These are phyloP conservation scores for Penicillium waksmanii DNA, from an alignment of 495 filamentous ascomycete species.

Conservation along the genomic window DNA sequence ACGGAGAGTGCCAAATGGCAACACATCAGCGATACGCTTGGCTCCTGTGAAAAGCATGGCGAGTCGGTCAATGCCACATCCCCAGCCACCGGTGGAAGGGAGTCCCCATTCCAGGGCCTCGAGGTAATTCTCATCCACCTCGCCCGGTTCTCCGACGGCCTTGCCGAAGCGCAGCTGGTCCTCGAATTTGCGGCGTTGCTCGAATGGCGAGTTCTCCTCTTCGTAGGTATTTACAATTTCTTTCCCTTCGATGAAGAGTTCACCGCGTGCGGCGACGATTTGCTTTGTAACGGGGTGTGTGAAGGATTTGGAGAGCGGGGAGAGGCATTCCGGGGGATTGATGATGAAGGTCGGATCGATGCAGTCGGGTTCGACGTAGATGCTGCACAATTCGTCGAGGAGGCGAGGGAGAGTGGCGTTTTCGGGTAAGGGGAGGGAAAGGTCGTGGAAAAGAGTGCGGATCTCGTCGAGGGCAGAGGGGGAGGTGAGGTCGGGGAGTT, in stretches of 20 bases:
- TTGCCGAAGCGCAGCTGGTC: slow-evolving; percentile 55
- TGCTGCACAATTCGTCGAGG: slow-evolving; percentile 77
- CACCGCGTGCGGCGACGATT: slow-evolving; percentile 74
- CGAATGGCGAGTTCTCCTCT: slow-evolving; percentile 92
- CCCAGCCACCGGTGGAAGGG: slow-evolving; percentile 95
- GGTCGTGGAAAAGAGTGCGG: slow-evolving; percentile 56
- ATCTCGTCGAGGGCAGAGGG: slow-evolving; percentile 60
- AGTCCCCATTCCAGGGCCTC: slow-evolving; percentile 83
- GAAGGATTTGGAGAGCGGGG: slow-evolving; percentile 90
- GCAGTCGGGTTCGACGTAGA: slow-evolving; percentile 76
- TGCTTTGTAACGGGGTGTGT: slow-evolving; percentile 62
- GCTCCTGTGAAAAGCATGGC: slow-evolving; percentile 84
- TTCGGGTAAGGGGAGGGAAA: slow-evolving; percentile 54
- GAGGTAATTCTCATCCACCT: slow-evolving; percentile 82
- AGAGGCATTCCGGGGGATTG: slow-evolving; percentile 88
- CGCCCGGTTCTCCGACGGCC: slow-evolving; percentile 39
- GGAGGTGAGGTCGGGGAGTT: slow-evolving; percentile 68
- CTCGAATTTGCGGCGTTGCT: slow-evolving; percentile 82
- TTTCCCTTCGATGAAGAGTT: slow-evolving; percentile 79
- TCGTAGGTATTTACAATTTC: slow-evolving; percentile 96
- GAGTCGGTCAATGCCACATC: slow-evolving; percentile 86
- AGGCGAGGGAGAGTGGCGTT: slow-evolving; percentile 73
- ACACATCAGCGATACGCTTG: slow-evolving; percentile 75
- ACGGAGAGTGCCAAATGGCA: slow-evolving; percentile 85
- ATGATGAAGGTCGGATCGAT: slow-evolving; percentile 81